Conservation (phyloP, 176 grass and related monocot genomes). For the Carex littledalei region DNA sequence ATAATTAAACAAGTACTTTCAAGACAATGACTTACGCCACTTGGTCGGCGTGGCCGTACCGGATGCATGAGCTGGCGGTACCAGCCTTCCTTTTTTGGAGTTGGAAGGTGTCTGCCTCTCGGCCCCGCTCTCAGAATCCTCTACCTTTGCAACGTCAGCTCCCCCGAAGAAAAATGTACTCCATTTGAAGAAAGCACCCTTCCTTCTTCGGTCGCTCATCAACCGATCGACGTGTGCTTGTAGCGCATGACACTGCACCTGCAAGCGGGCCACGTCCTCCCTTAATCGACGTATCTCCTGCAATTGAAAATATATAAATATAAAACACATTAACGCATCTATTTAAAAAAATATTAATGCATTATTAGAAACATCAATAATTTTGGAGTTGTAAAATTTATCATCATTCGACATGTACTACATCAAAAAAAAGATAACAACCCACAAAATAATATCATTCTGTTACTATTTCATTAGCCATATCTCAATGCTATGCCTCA, state of each 20-base stretch:
- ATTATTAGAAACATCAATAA: not conserved
- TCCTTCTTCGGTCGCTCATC: conserved; percentile 39
- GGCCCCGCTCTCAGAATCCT: conserved; percentile 51
- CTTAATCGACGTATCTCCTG: conserved; percentile 75
- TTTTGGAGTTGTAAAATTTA: not conserved
- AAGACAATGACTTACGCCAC: conserved; percentile 70
- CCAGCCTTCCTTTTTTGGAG: conserved; percentile 38
- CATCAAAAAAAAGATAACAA: not conserved
- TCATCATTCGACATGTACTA: not conserved
- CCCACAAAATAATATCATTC: not conserved
- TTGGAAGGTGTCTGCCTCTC: conserved; percentile 51
- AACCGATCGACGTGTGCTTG: conserved; percentile 78
- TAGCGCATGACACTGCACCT: conserved; percentile 71
- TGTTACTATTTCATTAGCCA: not conserved
- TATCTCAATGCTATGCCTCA: not conserved
- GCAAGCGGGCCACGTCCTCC: conserved; percentile 76
- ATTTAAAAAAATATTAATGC: not conserved
- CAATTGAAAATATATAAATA: not conserved
- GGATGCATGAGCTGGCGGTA: not conserved
- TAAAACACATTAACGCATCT: not conserved
- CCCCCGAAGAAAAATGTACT: conserved; percentile 67
- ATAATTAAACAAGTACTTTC: conserved; percentile 4
- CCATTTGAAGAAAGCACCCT: conserved; percentile 72
- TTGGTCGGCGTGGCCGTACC: conserved; percentile 35
- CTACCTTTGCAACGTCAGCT: conserved; percentile 46